Percentiles rank a stretch among this genome's conserved stretches.
Conservation (phyloP, 768 basidiomycete genomes). For the Tricholoma matsutake region DNA sequence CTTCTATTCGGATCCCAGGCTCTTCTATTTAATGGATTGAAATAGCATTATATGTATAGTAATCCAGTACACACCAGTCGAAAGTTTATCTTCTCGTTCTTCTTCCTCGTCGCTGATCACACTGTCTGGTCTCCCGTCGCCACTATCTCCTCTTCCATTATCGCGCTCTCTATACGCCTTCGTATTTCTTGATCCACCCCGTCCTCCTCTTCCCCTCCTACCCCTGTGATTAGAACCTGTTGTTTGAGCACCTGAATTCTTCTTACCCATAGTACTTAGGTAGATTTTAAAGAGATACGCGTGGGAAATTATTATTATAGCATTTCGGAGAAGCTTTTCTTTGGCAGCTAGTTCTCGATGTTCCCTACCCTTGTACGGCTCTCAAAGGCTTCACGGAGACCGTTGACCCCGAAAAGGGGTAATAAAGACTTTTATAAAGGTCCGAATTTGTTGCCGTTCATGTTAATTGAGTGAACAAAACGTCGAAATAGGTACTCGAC, state of each 20-base stretch:
- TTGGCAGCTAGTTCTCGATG: constrained; percentile 48
- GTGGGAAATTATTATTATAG: background rate
- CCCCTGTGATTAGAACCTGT: constrained; percentile 33
- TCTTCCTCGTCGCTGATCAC: constrained; percentile 40
- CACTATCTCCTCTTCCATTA: constrained; percentile 6
- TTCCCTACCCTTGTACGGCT: constrained; percentile 63
- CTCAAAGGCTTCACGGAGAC: constrained; percentile 81
- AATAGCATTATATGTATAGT: background rate
- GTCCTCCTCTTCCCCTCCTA: constrained; percentile 31
- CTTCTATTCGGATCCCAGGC: constrained; percentile 38
- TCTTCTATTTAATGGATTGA: constrained; percentile 4
- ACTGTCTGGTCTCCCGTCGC: constrained; percentile 49
- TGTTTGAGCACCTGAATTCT: constrained; percentile 29
- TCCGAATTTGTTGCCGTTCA: constrained; percentile 24
- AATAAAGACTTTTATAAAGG: constrained; percentile 99
- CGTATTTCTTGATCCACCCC: constrained; percentile 19
- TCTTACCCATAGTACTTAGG: constrained; percentile 34
- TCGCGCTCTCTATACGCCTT: constrained; percentile 15
- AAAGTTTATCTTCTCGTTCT: constrained; percentile 31
- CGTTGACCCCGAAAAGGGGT: constrained; percentile 81
- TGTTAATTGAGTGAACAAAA: background rate
- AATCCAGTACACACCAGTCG: constrained; percentile 12
- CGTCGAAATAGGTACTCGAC: constrained; percentile 63
- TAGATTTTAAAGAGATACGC: background rate
- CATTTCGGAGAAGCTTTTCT: too few relatives aligned